A percentile compares a stretch with the other conserved stretches of the same genome.
Evolutionary conservation across 805 yeast species (phyloP).

Genomic region (Sugiyamaella valdiviana): DNA sequence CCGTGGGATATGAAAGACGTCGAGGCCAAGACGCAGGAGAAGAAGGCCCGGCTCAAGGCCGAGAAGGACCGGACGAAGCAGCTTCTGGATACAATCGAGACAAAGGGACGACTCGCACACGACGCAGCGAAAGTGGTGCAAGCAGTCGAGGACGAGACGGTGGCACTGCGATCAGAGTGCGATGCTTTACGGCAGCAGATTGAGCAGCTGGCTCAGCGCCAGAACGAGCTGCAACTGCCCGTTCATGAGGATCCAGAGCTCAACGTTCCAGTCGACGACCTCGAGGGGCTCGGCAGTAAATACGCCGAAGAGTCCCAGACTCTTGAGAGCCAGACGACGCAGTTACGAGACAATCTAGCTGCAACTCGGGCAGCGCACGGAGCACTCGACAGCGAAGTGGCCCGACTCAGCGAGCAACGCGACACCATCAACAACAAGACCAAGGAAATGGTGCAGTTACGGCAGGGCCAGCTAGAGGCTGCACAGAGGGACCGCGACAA

Average conservation of each 20-base stretch:
- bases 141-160: conserved; percentile 28
- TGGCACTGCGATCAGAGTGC: conserved; percentile 29
- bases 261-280: conserved; percentile 26
- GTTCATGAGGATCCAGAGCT: conserved; percentile 27
- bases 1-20: conserved; percentile 33
- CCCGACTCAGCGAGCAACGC: conserved; percentile 10
- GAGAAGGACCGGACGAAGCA: conserved; percentile 24
- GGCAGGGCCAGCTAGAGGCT: conserved; percentile 14
- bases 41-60: conserved; percentile 28
- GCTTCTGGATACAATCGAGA: conserved; percentile 18
- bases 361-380: conserved; percentile 11
- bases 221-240: conserved; percentile 23
- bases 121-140: conserved; percentile 26
- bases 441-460: conserved; percentile 10
- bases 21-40: conserved; percentile 25
- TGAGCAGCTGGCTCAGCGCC: conserved; percentile 5
- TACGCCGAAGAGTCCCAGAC: conserved; percentile 19
- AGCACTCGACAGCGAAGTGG: conserved; percentile 15
- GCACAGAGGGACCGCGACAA: conserved; percentile 16
- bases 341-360: conserved; percentile 7
- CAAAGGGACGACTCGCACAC: conserved; percentile 17
- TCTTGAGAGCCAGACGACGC: conserved; percentile 8
- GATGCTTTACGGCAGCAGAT: conserved; percentile 21
- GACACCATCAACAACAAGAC: conserved; percentile 12
- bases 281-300: conserved; percentile 29